Evolutionary conservation across 805 yeast species (phyloP).

Genomic region (Nakazawaea ernobii): DNA sequence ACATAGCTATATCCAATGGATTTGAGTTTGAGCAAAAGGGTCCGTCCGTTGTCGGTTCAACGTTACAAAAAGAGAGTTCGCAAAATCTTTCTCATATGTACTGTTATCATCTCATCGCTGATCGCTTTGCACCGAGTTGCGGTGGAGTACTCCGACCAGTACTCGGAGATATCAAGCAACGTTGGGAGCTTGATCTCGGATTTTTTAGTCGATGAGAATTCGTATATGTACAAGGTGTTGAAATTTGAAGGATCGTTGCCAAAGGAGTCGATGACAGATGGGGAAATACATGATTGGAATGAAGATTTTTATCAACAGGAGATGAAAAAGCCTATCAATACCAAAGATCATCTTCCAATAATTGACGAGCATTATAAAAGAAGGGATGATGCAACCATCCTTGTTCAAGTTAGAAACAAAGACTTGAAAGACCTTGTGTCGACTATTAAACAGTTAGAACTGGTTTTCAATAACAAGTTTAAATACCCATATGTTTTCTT

Average conservation of each 20-base stretch:
- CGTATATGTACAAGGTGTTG: slow-evolving; percentile 16
- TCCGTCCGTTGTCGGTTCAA: not conserved
- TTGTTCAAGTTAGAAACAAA: slow-evolving; percentile 65
- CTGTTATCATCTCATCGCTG: not conserved
- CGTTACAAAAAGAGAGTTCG: not conserved
- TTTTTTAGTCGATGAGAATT: not conserved
- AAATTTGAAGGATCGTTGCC: slow-evolving; percentile 25
- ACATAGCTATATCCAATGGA: too few species aligned
- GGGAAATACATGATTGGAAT: slow-evolving; percentile 24
- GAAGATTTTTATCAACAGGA: slow-evolving; percentile 21
- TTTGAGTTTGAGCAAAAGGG: not conserved
- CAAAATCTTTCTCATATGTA: not conserved
- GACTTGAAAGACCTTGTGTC: slow-evolving; percentile 44
- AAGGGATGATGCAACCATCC: slow-evolving; percentile 70
- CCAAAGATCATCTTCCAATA: slow-evolving; percentile 21
- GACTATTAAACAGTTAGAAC: slow-evolving; percentile 59
- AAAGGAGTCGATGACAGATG: slow-evolving; percentile 21
- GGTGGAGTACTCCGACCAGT: not conserved
- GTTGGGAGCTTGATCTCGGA: not conserved
- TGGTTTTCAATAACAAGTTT: slow-evolving; percentile 60
- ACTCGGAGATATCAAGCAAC: not conserved
- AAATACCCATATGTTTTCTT: slow-evolving; percentile 77
- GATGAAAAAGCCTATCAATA: slow-evolving; percentile 20
- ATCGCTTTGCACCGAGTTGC: not conserved
- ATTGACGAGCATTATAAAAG: slow-evolving; percentile 16